Base-by-base conservation (phyloP, 2,329 filamentous ascomycete genomes). In the Rutstroemia sydowiana region DNA sequence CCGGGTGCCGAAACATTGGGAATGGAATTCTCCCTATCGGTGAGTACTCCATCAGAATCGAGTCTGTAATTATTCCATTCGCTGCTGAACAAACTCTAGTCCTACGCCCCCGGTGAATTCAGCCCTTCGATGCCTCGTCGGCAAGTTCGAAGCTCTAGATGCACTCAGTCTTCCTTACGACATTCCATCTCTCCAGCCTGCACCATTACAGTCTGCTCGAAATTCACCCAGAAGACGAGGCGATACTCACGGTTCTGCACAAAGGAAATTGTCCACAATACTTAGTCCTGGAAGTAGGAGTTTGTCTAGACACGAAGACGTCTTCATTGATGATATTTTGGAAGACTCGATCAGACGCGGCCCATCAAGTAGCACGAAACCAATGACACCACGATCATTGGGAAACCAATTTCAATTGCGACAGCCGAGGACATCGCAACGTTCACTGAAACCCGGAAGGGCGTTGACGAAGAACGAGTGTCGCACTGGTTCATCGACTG, bases 111-210 rank as follows among this genome's bases (percentile, higher is more conserved):
- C 39, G 31, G 36, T 57, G 55, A 18, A 41, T 54, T 47, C 57
- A 52, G 9, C 46, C 59, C 18, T 52, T 56, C 20, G 48, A 14
- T 61, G 62, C 39, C 41, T 64, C 3, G 56, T 66, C 39, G 58
- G 55, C 13, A 63, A 55, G 36, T 66, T 66, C 44, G 63, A 66
- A 56, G 56, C 54, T 7, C 56, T 65, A 7, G 62, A 65, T 53
- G 53, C 59, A 2, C 8, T 60, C 3, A 61, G 58, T 53, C 45
- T 60, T 10, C 58, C 59, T 3, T 40, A 56, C 16, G 46, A 55
- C 5, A 47, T 46, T 8, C 26, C 39, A 11, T 39, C 53, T 9
- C 54, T 61, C n/a, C 56, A 57, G 30, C 57, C 59, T 2, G 55
- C 58, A 18, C 61, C 57, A 10, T 41, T 61, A 1, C 51, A 59